Base-by-base conservation (phyloP, 1,284 basidiomycete species). In the Moesziomyces sp. region DNA sequence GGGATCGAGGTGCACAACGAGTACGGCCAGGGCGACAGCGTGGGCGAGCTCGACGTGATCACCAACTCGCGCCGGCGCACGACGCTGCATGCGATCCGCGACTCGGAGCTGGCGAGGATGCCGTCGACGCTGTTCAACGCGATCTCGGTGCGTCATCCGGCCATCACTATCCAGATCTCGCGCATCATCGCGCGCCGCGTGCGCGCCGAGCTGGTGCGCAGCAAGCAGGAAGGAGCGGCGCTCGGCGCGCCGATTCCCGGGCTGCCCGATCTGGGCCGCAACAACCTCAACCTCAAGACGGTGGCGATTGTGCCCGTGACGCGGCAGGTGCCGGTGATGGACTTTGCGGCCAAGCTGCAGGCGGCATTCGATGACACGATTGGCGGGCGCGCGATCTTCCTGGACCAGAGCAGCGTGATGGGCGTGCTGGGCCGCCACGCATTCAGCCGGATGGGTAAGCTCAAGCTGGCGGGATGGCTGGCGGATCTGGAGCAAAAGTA, bases 41-140 rank as follows among this genome's bases (percentile, higher is more conserved):
- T 88, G 26, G 88, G 88, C 40, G 94, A 97, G 83, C 88, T 99
- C n/a, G 97, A 99, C 82, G 96, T 97, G 52, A 98, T 99, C 79
- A 97, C 95, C 8, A 92, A 91, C 73, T 91, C 91, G n/a, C 88
- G 89, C 4, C 89, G 97, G 66, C 88, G 91, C 52, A 94, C 91
- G 57, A 99, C 96, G 1, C 89, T 98, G 11, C 96, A 99, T 85
- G 96, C 96, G 5, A 99, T 99, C 73, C 92, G 96, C 78, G 96
- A 99, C 83, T 94, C 94, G 0, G 97, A 99, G 84, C 87, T 99
- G n/a, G 97, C 95, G 46, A 88, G 94, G 48, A 97, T 99, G 91
- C 97, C 96, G 0, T 91, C 93, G 81, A 97, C 96, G 0, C 87
- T 99, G 16, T 99, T 99, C 87, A 98, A 99, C 84, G 96, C 96